These are phyloP conservation scores for Melampsora occidentalis DNA, from an alignment of 1,284 basidiomycete genomes.

Conservation along the genomic window DNA sequence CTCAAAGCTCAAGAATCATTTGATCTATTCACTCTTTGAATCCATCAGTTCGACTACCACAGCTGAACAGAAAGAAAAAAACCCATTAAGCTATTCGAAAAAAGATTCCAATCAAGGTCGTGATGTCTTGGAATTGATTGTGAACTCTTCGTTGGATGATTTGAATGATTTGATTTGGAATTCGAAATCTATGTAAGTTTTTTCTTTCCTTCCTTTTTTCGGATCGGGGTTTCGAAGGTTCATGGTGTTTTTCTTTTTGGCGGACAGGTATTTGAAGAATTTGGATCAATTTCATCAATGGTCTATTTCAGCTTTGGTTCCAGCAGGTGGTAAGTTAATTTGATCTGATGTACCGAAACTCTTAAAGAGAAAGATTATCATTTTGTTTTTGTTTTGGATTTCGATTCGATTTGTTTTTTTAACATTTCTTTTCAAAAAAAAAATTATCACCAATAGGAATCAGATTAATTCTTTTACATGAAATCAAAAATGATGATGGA, in stretches of 20 bases:
- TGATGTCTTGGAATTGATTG: constrained; percentile 94
- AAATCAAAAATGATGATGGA: constrained; percentile 81
- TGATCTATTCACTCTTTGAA: constrained; percentile 48
- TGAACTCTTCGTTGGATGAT: constrained; percentile 84
- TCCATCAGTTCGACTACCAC: neutral
- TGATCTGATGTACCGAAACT: no score
- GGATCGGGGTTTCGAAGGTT: no score
- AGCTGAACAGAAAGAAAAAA: constrained; percentile 10
- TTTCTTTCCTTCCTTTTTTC: neutral
- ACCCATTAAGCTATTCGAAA: constrained; percentile 47
- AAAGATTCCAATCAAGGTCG: constrained; percentile 51
- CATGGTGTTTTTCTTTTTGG: neutral
- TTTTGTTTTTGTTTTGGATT: no score
- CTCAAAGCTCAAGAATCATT: constrained; percentile 34
- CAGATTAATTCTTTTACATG: constrained; percentile 86
- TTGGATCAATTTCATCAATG: constrained; percentile 97
- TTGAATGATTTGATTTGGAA: constrained; percentile 85
- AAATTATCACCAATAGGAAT: constrained; percentile 62
- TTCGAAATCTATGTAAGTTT: constrained; percentile 74
- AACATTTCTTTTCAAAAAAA: constrained; percentile 42
- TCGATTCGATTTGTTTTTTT: no score
- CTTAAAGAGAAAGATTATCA: no score
- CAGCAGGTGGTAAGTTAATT: constrained; percentile 73
- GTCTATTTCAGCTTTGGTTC: constrained; percentile 89
- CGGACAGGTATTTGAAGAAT: constrained; percentile 76